Evolutionary conservation across 257 asterid genomes (phyloP), one percentile per base, ranked within the genome.

Genomic region (Nicotiana tabacum): DNA sequence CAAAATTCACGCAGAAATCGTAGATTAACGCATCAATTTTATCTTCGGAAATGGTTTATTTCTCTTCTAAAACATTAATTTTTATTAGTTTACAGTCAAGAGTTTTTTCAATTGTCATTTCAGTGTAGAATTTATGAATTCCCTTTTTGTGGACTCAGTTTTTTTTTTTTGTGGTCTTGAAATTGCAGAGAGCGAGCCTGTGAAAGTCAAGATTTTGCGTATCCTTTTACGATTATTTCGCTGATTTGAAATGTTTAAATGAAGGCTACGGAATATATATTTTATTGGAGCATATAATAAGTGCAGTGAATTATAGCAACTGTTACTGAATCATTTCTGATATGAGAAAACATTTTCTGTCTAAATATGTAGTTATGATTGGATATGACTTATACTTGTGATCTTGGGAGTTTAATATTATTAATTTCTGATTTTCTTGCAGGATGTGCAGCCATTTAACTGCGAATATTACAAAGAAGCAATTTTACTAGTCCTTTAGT

Each of bases 171-270:
- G 21, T 82, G 77, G 46, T 69, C 64, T 39, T 79, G 81, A 55
- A 84, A 64, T 84, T 85, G 91, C 93, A 93, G 96, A 90, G 62
- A 33, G 83, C 37, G 83, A 74, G 89, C 85, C 83, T 84, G 91
- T 94, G 97, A 94, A 93, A 84, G 97, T 94, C 83, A 94, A 93
- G 90, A 92, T 94, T 84, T 66, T 92, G 58, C 92, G 97, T 92
- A 94, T 93, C 97, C 97, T 94, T 83, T 46, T 39, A 33, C 5
- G 24, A 12, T 64, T 9, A 39, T 56, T 6, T 48, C 35, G 16
- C 0, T 81, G 33, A 74, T 55, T 18, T 78, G 64, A 4, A 11
- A 32, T 33, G 27, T 11, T 48, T 79, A 64, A n/a, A 55, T 77
- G 24, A n/a, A 60, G 78, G n/a, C 66, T 78, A 21, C 32, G 27